Conservation (phyloP, 352 stramenopile genomes). For the Globisporangium paroecandrum region DNA sequence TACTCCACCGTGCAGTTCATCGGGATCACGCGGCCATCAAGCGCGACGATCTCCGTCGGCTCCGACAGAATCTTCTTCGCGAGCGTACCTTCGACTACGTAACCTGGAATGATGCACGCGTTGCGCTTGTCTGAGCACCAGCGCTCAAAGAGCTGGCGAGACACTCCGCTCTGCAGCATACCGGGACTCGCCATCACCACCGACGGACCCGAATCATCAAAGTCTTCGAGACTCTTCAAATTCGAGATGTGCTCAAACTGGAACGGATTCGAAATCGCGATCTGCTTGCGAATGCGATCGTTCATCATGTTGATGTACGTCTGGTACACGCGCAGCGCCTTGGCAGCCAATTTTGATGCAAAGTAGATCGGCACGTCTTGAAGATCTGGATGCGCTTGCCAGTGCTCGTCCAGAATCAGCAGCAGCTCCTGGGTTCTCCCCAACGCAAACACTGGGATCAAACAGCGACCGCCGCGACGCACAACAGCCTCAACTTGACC, state of each 20-base stretch:
- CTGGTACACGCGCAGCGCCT: slow-evolving; percentile 97
- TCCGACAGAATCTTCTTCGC: slow-evolving; percentile 97
- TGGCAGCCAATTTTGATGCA: slow-evolving; percentile 94
- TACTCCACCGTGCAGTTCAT: slow-evolving; percentile 96
- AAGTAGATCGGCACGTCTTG: slow-evolving; percentile 99
- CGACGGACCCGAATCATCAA: slow-evolving; percentile 96
- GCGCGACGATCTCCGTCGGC: slow-evolving; percentile 93
- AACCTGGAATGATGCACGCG: slow-evolving; percentile 98
- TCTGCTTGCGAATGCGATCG: slow-evolving; percentile 94
- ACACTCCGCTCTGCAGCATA: slow-evolving; percentile 98
- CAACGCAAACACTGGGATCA: slow-evolving; percentile 99
- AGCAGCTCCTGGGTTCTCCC: slow-evolving; percentile 98
- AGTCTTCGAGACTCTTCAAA: slow-evolving; percentile 95
- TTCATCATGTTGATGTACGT: slow-evolving; percentile 99
- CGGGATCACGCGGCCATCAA: slow-evolving; percentile 92
- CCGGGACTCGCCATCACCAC: slow-evolving; percentile 98
- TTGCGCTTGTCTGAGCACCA: slow-evolving; percentile 98
- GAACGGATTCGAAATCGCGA: slow-evolving; percentile 98
- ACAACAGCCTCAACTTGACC: slow-evolving; percentile 96
- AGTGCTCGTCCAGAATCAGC: slow-evolving; percentile 99
- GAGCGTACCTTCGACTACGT: slow-evolving; percentile 97
- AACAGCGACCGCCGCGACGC: slow-evolving; percentile 92
- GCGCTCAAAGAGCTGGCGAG: slow-evolving; percentile 95
- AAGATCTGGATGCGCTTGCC: slow-evolving; percentile 91
- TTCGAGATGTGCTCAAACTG: slow-evolving; percentile 97